Evolutionary conservation across 2,329 filamentous ascomycete species (phyloP), one percentile per base, ranked within the genome.

Genomic region (Colletotrichum limetticola): DNA sequence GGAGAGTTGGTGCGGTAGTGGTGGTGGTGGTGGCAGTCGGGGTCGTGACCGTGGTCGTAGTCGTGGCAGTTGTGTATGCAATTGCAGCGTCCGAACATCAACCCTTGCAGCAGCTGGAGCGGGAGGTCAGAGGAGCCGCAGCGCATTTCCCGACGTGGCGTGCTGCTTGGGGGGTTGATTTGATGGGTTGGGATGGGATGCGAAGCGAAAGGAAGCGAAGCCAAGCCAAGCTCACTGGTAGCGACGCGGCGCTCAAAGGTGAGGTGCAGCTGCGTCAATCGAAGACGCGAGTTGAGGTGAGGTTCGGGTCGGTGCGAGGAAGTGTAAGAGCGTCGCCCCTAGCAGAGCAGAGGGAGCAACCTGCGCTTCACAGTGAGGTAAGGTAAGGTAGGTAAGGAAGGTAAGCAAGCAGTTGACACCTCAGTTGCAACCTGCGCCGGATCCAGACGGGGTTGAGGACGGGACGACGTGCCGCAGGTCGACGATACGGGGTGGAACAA

Each of bases 381-480:
- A 42, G 35, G 35, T 42, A 42, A 42, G 35, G 35, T 12, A 35
- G 32, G 32, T 42, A 42, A 16, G 12, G 12, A 42, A 16, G 12
- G 12, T 42, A 42, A n/a, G 42, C 42, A 49, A 49, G 42, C 66
- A 65, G 42, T 71, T 65, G 37, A 16, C 37, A 35, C 32, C 11
- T 35, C 11, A 42, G 37, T 42, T 42, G 37, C 37, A 42, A 42
- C 37, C 16, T 42, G 70, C 70, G 70, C 70, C 59, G 66, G 71
- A 70, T 73, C 71, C 56, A 67, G 56, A 74, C 60, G 68, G 71
- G 66, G 65, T 63, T 64, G 66, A 74, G 68, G 67, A 66, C 71
- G 71, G 71, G 71, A 74, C 66, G 71, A 73, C 68, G 66, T 74
- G 71, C 71, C 60, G 68, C 68, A 67, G 58, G 71, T 71, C 71